These are phyloP conservation scores for Chrysanthemum lavandulifolium DNA, from an alignment of 129 eudicot genomes.

Conservation along the genomic window DNA sequence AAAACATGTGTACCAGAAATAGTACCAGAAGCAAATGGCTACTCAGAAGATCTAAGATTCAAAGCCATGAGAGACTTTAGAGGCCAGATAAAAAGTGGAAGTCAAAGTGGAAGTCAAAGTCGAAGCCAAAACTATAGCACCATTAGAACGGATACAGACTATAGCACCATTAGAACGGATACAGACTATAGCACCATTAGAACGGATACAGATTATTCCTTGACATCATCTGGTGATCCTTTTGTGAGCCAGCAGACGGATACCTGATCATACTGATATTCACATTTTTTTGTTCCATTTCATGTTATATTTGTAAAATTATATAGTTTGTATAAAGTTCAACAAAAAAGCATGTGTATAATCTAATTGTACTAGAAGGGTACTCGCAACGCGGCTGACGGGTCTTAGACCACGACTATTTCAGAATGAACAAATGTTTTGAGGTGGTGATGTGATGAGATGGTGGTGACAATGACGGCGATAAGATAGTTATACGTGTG, in stretches of 20 bases:
- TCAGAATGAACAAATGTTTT: no score
- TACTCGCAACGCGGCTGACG: no score
- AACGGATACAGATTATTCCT: conserved; percentile 31
- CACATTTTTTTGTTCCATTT: neutral
- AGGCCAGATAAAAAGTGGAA: conserved; percentile 27
- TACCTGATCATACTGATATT: conserved; percentile 22
- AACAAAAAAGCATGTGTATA: no score
- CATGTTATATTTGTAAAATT: neutral
- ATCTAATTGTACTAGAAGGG: no score
- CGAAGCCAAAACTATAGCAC: conserved; percentile 20
- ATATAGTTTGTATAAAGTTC: neutral
- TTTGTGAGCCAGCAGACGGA: conserved; percentile 34
- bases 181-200: neutral
- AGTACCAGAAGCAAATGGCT: conserved; percentile 36
- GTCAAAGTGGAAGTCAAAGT: conserved; percentile 24
- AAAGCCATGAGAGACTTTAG: conserved; percentile 74
- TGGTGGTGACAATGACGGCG: no score
- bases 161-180: no score
- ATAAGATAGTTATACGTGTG: no score
- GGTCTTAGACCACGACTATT: no score
- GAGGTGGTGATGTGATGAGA: no score
- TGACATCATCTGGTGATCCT: conserved; percentile 32
- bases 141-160: no score
- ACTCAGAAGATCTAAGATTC: conserved; percentile 62
- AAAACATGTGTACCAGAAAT: conserved; percentile 53